phyloP scores from a whole-genome alignment of 2,329 filamentous ascomycete genomes.

The Sporothrix euskadiensis region DNA sequence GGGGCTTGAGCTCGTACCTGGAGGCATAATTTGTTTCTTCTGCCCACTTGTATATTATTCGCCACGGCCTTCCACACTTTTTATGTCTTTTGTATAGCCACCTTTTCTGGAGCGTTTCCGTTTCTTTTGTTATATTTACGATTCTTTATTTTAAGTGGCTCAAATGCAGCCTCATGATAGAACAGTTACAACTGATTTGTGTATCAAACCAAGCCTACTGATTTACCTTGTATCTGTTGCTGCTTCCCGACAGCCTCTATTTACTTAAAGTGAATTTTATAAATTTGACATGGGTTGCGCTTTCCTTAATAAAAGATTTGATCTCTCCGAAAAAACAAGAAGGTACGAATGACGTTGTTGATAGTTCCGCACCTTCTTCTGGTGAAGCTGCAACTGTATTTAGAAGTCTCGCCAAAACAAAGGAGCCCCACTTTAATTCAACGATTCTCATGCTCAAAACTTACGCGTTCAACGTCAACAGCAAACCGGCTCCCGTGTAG shows the following conservation, averaged over 20 bases:
- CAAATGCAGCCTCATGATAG: neutral
- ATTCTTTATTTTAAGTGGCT: neutral
- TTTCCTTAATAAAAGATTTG: neutral
- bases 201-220: neutral
- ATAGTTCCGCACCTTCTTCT: neutral
- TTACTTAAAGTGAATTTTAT: neutral
- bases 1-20: conserved; percentile 58
- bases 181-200: neutral
- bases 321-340: neutral
- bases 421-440: conserved; percentile 15
- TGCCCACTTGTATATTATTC: neutral
- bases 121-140: neutral
- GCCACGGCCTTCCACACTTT: neutral
- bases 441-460: neutral
- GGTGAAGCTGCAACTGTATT: neutral
- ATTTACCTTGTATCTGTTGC: neutral
- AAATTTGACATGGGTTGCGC: neutral
- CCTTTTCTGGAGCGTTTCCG: conserved; percentile 7
- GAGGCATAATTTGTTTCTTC: conserved; percentile 36
- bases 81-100: neutral
- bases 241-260: neutral
- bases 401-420: conserved; percentile 1
- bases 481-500: no score
- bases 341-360: neutral
- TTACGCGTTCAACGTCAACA: neutral